phyloP scores from a whole-genome alignment of 257 asterid genomes.

The Plantago ovata region DNA sequence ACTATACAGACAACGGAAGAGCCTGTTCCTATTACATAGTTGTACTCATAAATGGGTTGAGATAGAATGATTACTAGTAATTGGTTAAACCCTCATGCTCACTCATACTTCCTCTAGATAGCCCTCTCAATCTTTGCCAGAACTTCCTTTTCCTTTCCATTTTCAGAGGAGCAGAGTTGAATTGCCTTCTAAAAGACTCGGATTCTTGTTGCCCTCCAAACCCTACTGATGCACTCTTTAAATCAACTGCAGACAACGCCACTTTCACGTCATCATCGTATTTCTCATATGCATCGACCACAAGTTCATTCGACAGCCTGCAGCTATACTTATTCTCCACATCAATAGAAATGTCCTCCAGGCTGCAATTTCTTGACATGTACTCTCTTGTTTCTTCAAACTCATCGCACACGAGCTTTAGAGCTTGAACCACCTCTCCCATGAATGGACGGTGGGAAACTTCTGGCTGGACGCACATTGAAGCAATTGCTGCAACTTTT shows the following conservation, averaged over 20 bases:
- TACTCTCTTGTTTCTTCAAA: slow-evolving; percentile 54
- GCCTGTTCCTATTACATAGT: no score
- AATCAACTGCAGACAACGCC: slow-evolving; percentile 44
- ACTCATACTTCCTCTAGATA: slow-evolving; percentile 79
- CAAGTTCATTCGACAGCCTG: slow-evolving; percentile 37
- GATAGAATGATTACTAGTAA: slow-evolving; percentile 11
- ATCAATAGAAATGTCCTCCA: slow-evolving; percentile 40
- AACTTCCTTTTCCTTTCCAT: slow-evolving; percentile 48
- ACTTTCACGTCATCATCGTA: slow-evolving; percentile 28
- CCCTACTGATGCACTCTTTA: slow-evolving; percentile 38
- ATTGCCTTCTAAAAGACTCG: slow-evolving; percentile 71
- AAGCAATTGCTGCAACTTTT: slow-evolving; percentile 83
- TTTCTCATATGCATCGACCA: slow-evolving; percentile 36
- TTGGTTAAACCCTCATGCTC: slow-evolving; percentile 50
- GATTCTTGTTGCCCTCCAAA: slow-evolving; percentile 42
- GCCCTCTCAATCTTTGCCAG: slow-evolving; percentile 63
- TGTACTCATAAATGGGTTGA: no score
- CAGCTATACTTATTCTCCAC: slow-evolving; percentile 35
- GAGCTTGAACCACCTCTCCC: slow-evolving; percentile 97
- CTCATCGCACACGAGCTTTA: slow-evolving; percentile 84
- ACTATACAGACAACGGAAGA: no score
- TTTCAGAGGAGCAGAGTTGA: slow-evolving; percentile 73
- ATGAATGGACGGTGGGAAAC: slow-evolving; percentile 94
- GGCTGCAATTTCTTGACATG: slow-evolving; percentile 62
- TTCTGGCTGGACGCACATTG: slow-evolving; percentile 97